Conservation (phyloP, 176 grass and related monocot species). For the Avena sativa region DNA sequence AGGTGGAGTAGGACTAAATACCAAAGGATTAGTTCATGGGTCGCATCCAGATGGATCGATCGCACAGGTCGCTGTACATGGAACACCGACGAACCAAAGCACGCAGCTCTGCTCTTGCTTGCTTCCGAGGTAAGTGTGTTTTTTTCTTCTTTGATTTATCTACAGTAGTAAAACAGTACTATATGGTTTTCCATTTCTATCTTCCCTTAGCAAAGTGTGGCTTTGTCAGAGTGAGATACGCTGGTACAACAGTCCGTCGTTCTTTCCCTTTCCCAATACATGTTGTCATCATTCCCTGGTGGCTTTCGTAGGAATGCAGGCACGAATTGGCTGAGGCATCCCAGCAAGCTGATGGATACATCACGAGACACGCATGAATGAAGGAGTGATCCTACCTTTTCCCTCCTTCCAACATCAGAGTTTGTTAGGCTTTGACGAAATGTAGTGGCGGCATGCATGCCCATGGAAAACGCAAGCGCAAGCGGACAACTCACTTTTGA, state of each 20-base stretch:
- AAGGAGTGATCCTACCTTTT: neutral
- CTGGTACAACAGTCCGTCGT: no score
- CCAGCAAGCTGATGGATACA: conserved; percentile 10
- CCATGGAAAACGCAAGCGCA: conserved; percentile 2
- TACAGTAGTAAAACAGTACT: no score
- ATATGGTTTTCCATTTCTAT: no score
- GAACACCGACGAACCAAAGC: conserved; percentile 42
- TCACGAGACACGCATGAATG: conserved; percentile 28
- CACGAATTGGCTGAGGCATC: conserved; percentile 38
- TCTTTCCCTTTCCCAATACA: neutral
- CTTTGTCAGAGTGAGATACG: no score
- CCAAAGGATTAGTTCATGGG: conserved; percentile 55
- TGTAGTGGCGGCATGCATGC: neutral
- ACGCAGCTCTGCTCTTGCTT: conserved; percentile 10
- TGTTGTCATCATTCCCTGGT: conserved; percentile 27
- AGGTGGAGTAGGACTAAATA: conserved; percentile 54
- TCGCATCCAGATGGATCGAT: conserved; percentile 43
- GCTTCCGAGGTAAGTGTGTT: conserved; percentile 38
- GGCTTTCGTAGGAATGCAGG: conserved; percentile 57
- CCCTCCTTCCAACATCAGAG: conserved; percentile 56
- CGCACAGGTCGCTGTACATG: conserved; percentile 43
- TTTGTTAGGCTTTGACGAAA: conserved; percentile 66
- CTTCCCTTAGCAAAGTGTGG: no score
- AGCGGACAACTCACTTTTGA: conserved; percentile 31
- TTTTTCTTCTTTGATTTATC: neutral